Evolutionary conservation across 768 basidiomycete species (phyloP), one percentile per base, ranked within the genome.

Genomic region (Cyclocybe cylindracea): DNA sequence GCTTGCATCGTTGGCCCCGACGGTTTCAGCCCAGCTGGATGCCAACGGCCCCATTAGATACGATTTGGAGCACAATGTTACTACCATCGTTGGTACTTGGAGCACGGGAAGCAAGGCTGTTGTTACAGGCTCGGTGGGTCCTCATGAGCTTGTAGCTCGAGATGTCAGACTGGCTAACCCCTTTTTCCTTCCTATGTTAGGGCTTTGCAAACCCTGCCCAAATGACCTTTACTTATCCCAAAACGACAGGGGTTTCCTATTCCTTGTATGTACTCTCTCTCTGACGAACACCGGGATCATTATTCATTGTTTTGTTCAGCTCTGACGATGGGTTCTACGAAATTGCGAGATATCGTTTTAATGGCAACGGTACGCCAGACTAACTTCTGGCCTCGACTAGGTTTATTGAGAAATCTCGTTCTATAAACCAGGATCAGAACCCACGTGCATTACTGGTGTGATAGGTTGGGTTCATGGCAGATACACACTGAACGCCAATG

Each of bases 381-480:
- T 24, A 5, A 24, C 33, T 34, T 42, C 34, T 19, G 34, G 7
- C 48, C 18, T 36, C 19, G 36, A 38, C 44, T 49, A 45, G 24
- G 14, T 32, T 33, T 33, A 18, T 19, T 33, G 10, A 46, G 10
- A 35, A 29, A 36, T 7, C 44, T 49, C 36, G 56, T 44, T 39
- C 10, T 16, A 34, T 13, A 36, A 18, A n/a, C 37, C 61, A 94
- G 92, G 90, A 32, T 78, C 88, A 6, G 73, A 85, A 61, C 97
- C 96, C 37, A 83, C 82, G 36, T 99, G 97, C 71, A 94, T 97
- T 61, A 87, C 86, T 10, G 95, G 89, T 10, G 82, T 89, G 65
- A 81, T 98, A 62, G 81, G 83, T 61, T 99, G 91, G 91, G 85
- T 84, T 56, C 97, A 98, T 66, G 97, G 97, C 10, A 85, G 68